phyloP scores from a whole-genome alignment of 2,329 filamentous ascomycete species.

The Whalleya microplaca region DNA sequence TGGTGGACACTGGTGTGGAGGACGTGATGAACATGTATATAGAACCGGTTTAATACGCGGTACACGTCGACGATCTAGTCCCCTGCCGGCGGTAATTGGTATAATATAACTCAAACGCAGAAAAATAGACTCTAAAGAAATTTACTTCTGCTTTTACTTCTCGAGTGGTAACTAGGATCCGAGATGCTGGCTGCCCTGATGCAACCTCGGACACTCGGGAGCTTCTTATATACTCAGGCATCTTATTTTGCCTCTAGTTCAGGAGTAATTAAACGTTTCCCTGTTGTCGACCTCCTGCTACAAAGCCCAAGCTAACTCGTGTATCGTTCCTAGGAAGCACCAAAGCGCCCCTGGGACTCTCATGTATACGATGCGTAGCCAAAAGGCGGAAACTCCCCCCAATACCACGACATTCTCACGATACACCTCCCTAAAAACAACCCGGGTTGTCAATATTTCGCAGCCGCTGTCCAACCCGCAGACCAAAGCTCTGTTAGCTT shows the following conservation, averaged over 20 bases:
- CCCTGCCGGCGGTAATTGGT: no score
- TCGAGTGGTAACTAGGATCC: no score
- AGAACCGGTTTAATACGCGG: no score
- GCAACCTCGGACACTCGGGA: background rate
- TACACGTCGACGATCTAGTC: no score
- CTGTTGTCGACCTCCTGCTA: background rate
- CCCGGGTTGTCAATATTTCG: slow-evolving; percentile 6
- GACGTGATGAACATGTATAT: no score
- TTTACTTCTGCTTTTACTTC: no score
- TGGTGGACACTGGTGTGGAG: no score
- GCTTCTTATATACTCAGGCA: background rate
- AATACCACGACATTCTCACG: slow-evolving; percentile 17
- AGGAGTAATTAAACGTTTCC: background rate
- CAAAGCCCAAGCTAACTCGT: slow-evolving; percentile 3
- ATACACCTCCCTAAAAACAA: slow-evolving; percentile 13
- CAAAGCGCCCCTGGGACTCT: background rate
- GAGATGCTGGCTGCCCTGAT: background rate
- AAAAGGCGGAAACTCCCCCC: slow-evolving; percentile 1
- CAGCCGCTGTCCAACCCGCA: slow-evolving; percentile 22
- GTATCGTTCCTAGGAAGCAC: slow-evolving; percentile 11
- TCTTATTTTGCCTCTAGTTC: background rate
- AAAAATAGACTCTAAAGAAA: no score
- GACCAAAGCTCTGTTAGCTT: slow-evolving; percentile 9
- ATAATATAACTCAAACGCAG: no score
- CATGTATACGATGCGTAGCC: background rate